Conservation (phyloP, 129 eudicot species). For the Calendula officinalis region DNA sequence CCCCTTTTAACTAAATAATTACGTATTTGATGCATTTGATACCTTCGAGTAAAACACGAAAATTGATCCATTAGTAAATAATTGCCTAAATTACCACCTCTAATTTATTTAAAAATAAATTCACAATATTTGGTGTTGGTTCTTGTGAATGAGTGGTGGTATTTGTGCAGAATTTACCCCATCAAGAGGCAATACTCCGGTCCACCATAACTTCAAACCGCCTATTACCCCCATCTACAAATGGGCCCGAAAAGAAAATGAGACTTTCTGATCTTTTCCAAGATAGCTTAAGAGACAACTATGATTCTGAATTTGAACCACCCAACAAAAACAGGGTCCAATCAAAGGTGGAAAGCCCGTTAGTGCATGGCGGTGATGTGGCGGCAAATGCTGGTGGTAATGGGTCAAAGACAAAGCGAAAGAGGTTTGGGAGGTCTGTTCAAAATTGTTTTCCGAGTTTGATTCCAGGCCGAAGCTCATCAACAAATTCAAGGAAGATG, state of each 20-base stretch:
- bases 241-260: constrained; percentile 40
- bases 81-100: not conserved
- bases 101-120: too few species aligned
- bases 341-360: constrained; percentile 10
- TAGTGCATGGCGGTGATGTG: not conserved
- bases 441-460: constrained; percentile 31
- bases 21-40: not conserved
- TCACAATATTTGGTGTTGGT: not conserved
- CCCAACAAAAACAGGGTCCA: constrained; percentile 5
- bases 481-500: constrained; percentile 34
- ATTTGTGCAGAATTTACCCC: constrained; percentile 52
- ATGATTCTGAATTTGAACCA: constrained; percentile 16
- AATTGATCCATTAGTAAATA: not conserved
- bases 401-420: constrained; percentile 28
- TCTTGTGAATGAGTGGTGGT: constrained; percentile 5
- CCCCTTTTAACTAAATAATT: not conserved
- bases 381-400: not conserved
- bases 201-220: constrained; percentile 46
- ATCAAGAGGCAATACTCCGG: constrained; percentile 71
- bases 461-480: constrained; percentile 35
- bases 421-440: constrained; percentile 20
- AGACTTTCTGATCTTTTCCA: constrained; percentile 57
- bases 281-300: constrained; percentile 41
- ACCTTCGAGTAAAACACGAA: not conserved
- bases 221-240: constrained; percentile 40